Percentiles rank a stretch among this genome's conserved stretches.
These are phyloP conservation scores for Acorus calamus DNA, from an alignment of 106 monocot genomes.

Conservation along the genomic window DNA sequence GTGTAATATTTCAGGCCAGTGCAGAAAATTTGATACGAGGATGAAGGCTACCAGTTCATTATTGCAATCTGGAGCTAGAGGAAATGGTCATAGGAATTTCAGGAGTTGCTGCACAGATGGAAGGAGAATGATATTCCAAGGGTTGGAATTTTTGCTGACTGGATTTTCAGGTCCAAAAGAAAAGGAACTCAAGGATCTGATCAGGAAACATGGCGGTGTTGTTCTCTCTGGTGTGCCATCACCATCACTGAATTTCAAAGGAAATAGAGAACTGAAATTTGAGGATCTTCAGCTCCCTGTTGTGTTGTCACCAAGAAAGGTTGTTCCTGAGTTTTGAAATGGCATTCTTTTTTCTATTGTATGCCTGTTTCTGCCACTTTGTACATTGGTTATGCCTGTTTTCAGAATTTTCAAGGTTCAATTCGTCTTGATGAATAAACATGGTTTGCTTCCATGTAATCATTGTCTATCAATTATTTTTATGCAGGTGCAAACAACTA, in stretches of 20 bases:
- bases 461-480: background rate
- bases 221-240: slow-evolving; percentile 53
- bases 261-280: slow-evolving; percentile 3
- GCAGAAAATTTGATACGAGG: slow-evolving; percentile 11
- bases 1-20: slow-evolving; percentile 24
- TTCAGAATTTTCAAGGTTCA: background rate
- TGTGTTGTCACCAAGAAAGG: slow-evolving; percentile 66
- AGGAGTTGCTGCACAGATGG: slow-evolving; percentile 6
- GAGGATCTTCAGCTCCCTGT: slow-evolving; percentile 32
- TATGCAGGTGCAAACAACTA: slow-evolving; percentile 54
- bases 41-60: slow-evolving; percentile 1
- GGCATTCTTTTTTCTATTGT: no score
- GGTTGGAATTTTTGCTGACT: slow-evolving; percentile 78
- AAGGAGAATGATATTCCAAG: slow-evolving; percentile 40
- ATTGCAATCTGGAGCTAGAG: slow-evolving; percentile 5
- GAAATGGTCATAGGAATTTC: slow-evolving; percentile 7
- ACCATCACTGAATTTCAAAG: slow-evolving; percentile 15
- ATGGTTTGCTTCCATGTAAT: background rate
- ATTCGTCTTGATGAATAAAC: background rate
- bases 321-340: background rate
- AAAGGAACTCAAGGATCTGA: slow-evolving; percentile 46
- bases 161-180: slow-evolving; percentile 50
- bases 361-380: slow-evolving; percentile 1
- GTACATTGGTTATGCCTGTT: background rate
- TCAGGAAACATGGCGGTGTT: slow-evolving; percentile 58